phyloP scores from a whole-genome alignment of 352 stramenopile species.

The Peronospora destructor region DNA sequence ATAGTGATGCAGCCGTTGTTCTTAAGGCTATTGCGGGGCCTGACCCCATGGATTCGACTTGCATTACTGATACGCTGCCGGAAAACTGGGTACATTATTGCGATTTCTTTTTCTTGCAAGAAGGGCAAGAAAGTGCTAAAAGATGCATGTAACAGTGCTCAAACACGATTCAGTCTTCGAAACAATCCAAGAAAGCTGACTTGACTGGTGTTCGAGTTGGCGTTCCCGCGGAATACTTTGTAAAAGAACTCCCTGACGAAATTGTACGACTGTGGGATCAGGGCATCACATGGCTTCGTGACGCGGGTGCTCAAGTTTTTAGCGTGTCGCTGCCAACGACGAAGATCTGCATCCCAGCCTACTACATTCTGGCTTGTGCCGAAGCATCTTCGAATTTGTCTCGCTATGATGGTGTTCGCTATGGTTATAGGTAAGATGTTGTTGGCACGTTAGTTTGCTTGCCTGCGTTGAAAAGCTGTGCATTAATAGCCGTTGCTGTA shows the following conservation, averaged over 20 bases:
- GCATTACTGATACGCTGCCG: constrained; percentile 37
- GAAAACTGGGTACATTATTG: constrained; percentile 47
- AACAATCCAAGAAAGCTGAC: constrained; percentile 25
- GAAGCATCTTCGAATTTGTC: constrained; percentile 98
- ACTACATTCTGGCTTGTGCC: constrained; percentile 97
- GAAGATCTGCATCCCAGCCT: constrained; percentile 89
- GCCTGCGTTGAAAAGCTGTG: not conserved
- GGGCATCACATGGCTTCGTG: constrained; percentile 60
- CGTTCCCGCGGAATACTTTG: constrained; percentile 92
- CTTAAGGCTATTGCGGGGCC: constrained; percentile 74
- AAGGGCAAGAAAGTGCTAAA: constrained; percentile 1
- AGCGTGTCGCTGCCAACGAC: constrained; percentile 67
- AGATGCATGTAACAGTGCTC: constrained; percentile 25
- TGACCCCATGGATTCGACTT: constrained; percentile 82
- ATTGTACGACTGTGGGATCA: constrained; percentile 84
- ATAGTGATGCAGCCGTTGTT: constrained; percentile 70
- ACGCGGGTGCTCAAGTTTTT: constrained; percentile 68
- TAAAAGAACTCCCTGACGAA: constrained; percentile 83
- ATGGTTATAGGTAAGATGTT: constrained; percentile 58
- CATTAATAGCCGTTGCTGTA: not conserved
- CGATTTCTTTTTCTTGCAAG: not conserved
- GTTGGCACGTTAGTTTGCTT: not conserved
- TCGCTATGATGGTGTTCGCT: constrained; percentile 94
- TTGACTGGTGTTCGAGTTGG: constrained; percentile 86
- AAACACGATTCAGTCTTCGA: constrained; percentile 25